These are phyloP conservation scores for Spizellomyces punctatus DNA, from an alignment of 192 early-diverging fungal genomes.

Conservation along the genomic window DNA sequence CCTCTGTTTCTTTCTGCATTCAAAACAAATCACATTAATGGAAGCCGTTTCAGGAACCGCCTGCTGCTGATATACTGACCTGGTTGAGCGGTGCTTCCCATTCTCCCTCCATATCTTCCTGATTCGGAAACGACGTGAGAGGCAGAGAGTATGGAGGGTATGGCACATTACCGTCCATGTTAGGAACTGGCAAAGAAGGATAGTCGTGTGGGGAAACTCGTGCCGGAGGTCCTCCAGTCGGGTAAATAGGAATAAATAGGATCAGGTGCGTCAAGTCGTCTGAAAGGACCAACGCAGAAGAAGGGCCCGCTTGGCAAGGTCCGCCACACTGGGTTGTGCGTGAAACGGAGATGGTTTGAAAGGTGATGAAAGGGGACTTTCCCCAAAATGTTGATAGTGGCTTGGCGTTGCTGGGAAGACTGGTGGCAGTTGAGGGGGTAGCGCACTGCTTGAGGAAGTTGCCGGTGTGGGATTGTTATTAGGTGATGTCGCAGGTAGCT, in stretches of 20 bases:
- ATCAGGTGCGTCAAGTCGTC: no score
- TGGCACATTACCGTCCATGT: no score
- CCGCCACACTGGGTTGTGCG: not conserved
- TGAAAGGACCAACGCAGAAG: not conserved
- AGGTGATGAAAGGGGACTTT: not conserved
- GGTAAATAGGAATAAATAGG: no score
- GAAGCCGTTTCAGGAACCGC: no score
- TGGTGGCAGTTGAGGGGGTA: not conserved
- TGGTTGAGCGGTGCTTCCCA: constrained; percentile 25
- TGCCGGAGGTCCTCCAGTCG: no score
- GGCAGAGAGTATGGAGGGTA: no score
- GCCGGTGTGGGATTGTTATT: not conserved
- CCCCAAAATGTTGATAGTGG: not conserved
- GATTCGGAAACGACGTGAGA: not conserved
- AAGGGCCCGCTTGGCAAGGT: not conserved
- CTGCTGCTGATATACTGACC: not conserved
- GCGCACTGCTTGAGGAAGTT: not conserved
- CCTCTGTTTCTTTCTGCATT: constrained; percentile 23
- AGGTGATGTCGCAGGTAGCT: not conserved
- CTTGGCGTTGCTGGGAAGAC: not conserved
- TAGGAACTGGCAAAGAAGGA: no score
- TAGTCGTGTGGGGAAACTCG: no score
- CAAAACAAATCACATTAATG: no score
- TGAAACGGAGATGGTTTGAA: not conserved
- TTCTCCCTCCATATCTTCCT: constrained; percentile 10